These are phyloP conservation scores for Naganishia antarctica DNA, from an alignment of 768 basidiomycete species.

Conservation along the genomic window DNA sequence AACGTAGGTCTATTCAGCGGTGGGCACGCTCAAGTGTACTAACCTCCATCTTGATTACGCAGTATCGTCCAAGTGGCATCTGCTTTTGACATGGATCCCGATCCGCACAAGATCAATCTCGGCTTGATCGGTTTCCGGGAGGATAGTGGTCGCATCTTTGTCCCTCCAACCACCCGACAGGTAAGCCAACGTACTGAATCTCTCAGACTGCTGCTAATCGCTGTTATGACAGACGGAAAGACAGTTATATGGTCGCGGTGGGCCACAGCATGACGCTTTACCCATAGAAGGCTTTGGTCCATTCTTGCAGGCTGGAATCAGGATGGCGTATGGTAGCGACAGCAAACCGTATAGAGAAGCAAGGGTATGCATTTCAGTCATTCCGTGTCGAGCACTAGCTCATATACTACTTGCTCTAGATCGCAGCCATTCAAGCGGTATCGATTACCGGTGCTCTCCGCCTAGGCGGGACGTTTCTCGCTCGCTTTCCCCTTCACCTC, in stretches of 20 bases:
- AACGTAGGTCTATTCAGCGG: background rate
- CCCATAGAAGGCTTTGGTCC: slow-evolving; percentile 40
- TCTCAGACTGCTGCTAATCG: background rate
- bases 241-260: slow-evolving; percentile 35
- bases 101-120: slow-evolving; percentile 38
- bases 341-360: slow-evolving; percentile 36
- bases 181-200: slow-evolving; percentile 4
- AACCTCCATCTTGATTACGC: too few relatives aligned
- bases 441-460: slow-evolving; percentile 42
- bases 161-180: slow-evolving; percentile 45
- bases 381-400: background rate
- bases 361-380: slow-evolving; percentile 50
- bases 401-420: slow-evolving; percentile 27
- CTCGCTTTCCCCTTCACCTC: slow-evolving; percentile 33
- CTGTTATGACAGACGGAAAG: slow-evolving; percentile 31
- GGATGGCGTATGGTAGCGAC: slow-evolving; percentile 43
- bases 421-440: slow-evolving; percentile 39
- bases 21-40: background rate
- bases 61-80: slow-evolving; percentile 32
- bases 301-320: slow-evolving; percentile 38
- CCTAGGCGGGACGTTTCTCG: slow-evolving; percentile 43
- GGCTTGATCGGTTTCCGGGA: slow-evolving; percentile 45
- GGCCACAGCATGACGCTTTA: slow-evolving; percentile 34
- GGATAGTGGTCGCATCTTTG: slow-evolving; percentile 44
- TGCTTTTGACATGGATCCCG: slow-evolving; percentile 33